These are phyloP conservation scores for Flammula alnicola DNA, from an alignment of 1,284 basidiomycete genomes.

Conservation along the genomic window DNA sequence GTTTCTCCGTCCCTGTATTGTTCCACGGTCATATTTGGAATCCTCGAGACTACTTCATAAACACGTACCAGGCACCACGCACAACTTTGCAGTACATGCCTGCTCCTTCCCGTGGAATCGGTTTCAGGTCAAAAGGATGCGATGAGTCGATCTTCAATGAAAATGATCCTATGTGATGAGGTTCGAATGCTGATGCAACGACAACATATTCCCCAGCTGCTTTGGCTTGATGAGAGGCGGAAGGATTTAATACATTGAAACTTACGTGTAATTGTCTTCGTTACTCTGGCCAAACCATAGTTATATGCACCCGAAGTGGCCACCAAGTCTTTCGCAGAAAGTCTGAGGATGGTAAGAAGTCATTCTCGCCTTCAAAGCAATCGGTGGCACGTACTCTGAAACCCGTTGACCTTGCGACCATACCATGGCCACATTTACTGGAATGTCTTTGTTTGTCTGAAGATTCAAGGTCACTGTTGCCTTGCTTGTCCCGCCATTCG, in stretches of 20 bases:
- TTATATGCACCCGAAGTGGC: slow-evolving; percentile 82
- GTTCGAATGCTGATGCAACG: slow-evolving; percentile 83
- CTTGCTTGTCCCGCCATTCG: no score
- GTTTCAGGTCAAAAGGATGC: slow-evolving; percentile 65
- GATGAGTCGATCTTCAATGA: slow-evolving; percentile 67
- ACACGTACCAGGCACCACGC: slow-evolving; percentile 70
- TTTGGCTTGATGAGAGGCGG: slow-evolving; percentile 1
- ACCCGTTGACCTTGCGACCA: slow-evolving; percentile 80
- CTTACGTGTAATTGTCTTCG: slow-evolving; percentile 61
- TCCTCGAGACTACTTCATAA: neutral
- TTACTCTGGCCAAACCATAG: slow-evolving; percentile 73
- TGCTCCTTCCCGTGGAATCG: slow-evolving; percentile 88
- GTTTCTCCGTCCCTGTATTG: slow-evolving; percentile 51
- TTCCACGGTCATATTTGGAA: neutral
- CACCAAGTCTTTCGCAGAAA: slow-evolving; percentile 69
- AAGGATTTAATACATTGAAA: slow-evolving; percentile 1
- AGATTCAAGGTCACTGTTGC: slow-evolving; percentile 54
- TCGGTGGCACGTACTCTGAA: slow-evolving; percentile 62
- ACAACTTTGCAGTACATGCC: slow-evolving; percentile 84
- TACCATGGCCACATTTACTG: slow-evolving; percentile 76
- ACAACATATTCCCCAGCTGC: slow-evolving; percentile 84
- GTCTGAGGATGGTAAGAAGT: slow-evolving; percentile 37
- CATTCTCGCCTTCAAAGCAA: neutral
- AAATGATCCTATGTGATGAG: slow-evolving; percentile 69
- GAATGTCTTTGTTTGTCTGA: slow-evolving; percentile 66